A percentile compares a stretch with the other conserved stretches of the same genome.
These are phyloP conservation scores for Glebionis coronaria DNA, from an alignment of 129 eudicot genomes.

Conservation along the genomic window DNA sequence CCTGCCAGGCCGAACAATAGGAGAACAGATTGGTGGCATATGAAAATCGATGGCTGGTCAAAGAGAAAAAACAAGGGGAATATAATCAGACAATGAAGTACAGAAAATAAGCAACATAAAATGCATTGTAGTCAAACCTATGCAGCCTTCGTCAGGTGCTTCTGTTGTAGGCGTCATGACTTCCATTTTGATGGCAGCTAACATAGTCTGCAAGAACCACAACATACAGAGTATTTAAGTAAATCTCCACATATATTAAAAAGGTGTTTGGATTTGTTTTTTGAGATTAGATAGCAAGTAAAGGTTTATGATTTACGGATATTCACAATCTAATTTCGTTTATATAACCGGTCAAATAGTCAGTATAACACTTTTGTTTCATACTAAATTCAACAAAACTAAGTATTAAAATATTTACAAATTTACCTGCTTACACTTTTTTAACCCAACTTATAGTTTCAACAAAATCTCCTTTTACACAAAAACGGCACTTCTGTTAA, in stretches of 20 bases:
- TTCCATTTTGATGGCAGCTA: constrained; percentile 96
- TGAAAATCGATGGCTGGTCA: constrained; percentile 84
- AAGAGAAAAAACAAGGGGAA: constrained; percentile 12
- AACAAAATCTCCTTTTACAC: too few species aligned
- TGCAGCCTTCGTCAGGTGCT: constrained; percentile 79
- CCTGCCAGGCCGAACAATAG: constrained; percentile 86
- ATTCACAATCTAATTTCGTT: neutral
- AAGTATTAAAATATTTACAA: neutral
- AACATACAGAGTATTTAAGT: constrained; percentile 4
- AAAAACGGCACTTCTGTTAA: too few species aligned
- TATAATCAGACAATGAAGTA: neutral
- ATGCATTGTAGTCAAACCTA: constrained; percentile 37
- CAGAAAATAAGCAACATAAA: constrained; percentile 1
- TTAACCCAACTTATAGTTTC: too few species aligned
- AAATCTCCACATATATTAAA: constrained; percentile 2
- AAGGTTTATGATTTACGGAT: neutral
- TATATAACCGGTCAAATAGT: neutral
- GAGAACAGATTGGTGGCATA: constrained; percentile 98
- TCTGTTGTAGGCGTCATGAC: constrained; percentile 84
- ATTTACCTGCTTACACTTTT: too few species aligned
- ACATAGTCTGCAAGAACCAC: constrained; percentile 60
- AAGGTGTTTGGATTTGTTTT: neutral
- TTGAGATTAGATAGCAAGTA: neutral
- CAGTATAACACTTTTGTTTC: neutral
- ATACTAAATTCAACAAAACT: neutral